Base-by-base conservation (phyloP, 805 yeast species). In the Yamadazyma tumulicola region DNA sequence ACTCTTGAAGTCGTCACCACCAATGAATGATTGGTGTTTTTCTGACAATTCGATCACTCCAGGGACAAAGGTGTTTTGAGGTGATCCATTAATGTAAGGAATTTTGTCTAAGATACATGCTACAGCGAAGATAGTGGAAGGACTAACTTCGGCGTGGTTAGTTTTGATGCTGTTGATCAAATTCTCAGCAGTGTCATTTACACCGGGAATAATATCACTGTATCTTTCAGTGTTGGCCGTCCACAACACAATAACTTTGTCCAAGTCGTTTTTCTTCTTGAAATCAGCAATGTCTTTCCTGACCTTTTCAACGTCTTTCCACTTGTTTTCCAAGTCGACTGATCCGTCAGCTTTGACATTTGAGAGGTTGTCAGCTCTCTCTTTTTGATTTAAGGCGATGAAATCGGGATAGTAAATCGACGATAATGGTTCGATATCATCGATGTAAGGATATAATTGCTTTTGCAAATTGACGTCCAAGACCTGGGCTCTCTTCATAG, bases 211-310 rank as follows among this genome's bases (percentile, higher is more conserved):
- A 27, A 91, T 55, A 26, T 84, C 89, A 28, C 94, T 77, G 59
- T 83, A 88, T 58, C 97, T 80, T 69, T 89, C 97, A 37, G 97
- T 89, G 68, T 89, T 91, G 37, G 97, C 97, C 29, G 96, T 88
- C 97, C 97, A 89, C 54, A 89, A 72, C 30, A 91, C 85, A 55
- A 89, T 78, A 37, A 91, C 94, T 58, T 82, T 84, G 61, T 89
- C 97, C 52, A 89, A 77, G 24, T 64, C 59, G 56, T 91, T 85
- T 42, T 68, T 60, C 25, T 56, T 54, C 65, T 88, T 89, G 72
- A 89, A 89, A 39, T 77, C 77, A 48, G 74, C 69, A 51, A 89
- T 89, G 60, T 89, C 96, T 37, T 72, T 67, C 65, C 97, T 84
- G 61, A 89, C 80, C 45, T 69, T 77, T 69, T 85, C 88, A 43